These are phyloP conservation scores for Phytophthora chlamydospora DNA, from an alignment of 352 stramenopile species.

Conservation along the genomic window DNA sequence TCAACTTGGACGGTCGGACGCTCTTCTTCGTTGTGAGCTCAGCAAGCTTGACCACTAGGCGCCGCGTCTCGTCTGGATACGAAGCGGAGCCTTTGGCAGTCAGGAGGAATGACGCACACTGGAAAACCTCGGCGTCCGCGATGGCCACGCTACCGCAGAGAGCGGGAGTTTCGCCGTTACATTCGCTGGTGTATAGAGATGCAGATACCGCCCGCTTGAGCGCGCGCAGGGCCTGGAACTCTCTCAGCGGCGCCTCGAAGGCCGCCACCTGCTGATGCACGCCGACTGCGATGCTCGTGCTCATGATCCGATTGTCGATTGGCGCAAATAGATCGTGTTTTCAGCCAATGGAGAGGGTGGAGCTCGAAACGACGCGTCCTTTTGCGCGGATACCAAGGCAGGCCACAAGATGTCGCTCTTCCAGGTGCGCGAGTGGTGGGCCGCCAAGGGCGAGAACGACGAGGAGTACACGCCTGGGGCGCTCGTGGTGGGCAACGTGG, in stretches of 20 bases:
- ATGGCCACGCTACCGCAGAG: conserved; percentile 40
- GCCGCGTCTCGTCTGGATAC: conserved; percentile 37
- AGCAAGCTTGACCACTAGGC: conserved; percentile 20
- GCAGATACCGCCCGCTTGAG: conserved; percentile 21
- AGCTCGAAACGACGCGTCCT: conserved; percentile 39
- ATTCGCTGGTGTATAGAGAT: background rate
- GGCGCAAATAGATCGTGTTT: conserved; percentile 5
- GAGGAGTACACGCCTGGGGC: conserved; percentile 86
- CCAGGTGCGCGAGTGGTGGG: conserved; percentile 91
- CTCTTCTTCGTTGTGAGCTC: conserved; percentile 1
- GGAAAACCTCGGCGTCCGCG: conserved; percentile 43
- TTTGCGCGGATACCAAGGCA: conserved; percentile 16
- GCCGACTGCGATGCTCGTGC: conserved; percentile 32
- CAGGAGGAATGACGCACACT: conserved; percentile 38
- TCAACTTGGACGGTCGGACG: background rate
- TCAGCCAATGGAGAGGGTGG: conserved; percentile 1
- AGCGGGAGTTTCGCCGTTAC: background rate
- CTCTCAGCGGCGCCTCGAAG: conserved; percentile 50
- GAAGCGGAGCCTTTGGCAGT: conserved; percentile 18
- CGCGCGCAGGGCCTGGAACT: conserved; percentile 28
- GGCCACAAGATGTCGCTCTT: conserved; percentile 85
- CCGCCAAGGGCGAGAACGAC: conserved; percentile 62
- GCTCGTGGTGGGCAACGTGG: conserved; percentile 85
- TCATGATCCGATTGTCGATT: conserved; percentile 27
- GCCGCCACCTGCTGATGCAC: conserved; percentile 45